These are phyloP conservation scores for Ramaria rubella DNA, from an alignment of 768 basidiomycete species.

Conservation along the genomic window DNA sequence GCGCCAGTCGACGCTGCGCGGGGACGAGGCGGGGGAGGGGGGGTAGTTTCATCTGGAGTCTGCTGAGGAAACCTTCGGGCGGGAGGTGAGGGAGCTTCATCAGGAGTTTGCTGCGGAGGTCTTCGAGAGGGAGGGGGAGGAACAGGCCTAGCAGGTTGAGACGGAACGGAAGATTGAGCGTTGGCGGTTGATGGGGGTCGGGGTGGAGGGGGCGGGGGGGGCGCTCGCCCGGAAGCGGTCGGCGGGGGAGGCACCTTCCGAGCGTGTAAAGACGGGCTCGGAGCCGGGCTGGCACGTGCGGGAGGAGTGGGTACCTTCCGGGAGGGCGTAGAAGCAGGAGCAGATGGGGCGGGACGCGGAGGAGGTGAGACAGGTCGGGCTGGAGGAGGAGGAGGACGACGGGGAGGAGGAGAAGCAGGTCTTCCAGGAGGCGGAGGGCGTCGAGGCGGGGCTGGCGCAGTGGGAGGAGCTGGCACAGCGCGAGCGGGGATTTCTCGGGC, in stretches of 20 bases:
- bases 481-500: slow-evolving; percentile 31
- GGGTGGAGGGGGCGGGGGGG: slow-evolving; percentile 36
- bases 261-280: slow-evolving; percentile 19
- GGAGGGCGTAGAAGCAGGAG: background rate
- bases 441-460: slow-evolving; percentile 25
- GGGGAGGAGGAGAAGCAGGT: slow-evolving; percentile 22
- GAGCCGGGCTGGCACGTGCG: slow-evolving; percentile 17
- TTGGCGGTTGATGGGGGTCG: background rate
- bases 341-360: slow-evolving; percentile 7
- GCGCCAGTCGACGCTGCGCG: slow-evolving; percentile 39
- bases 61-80: slow-evolving; percentile 23
- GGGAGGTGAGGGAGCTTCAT: slow-evolving; percentile 34
- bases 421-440: slow-evolving; percentile 18
- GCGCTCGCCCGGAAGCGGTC: slow-evolving; percentile 30
- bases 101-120: background rate
- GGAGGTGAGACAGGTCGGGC: slow-evolving; percentile 15
- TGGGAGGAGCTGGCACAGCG: slow-evolving; percentile 29
- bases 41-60: slow-evolving; percentile 11
- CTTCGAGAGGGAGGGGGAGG: slow-evolving; percentile 24
- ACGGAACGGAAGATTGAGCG: background rate
- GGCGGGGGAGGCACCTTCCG: slow-evolving; percentile 34
- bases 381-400: slow-evolving; percentile 18
- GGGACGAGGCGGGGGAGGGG: slow-evolving; percentile 32
- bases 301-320: slow-evolving; percentile 21
- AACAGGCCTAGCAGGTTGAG: slow-evolving; percentile 21